Evolutionary conservation across 2,329 filamentous ascomycete genomes (phyloP).

Genomic region (Aspergillus bombycis): DNA sequence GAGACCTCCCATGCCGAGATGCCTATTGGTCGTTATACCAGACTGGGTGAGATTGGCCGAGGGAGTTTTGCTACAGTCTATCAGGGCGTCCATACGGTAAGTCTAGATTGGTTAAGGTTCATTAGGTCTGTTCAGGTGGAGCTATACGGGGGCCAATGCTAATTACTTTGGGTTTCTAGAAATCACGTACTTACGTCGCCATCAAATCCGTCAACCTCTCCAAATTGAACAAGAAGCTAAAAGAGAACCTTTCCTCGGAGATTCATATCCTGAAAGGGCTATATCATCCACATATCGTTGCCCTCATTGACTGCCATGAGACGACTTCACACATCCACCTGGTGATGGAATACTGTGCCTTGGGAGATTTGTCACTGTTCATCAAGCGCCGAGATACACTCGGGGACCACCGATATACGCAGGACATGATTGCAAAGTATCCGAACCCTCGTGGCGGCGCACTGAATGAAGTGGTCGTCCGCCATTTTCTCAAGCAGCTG

Average conservation of each 20-base stretch:
- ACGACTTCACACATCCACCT: conserved; percentile 87
- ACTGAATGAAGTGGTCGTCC: conserved; percentile 93
- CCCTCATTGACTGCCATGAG: conserved; percentile 92
- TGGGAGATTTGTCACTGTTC: conserved; percentile 91
- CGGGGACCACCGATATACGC: conserved; percentile 75
- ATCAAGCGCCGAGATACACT: conserved; percentile 92
- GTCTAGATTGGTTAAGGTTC: conserved; percentile 29
- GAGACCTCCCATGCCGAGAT: conserved; percentile 38
- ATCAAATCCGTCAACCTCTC: conserved; percentile 94
- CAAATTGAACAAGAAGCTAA: conserved; percentile 92
- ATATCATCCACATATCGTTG: conserved; percentile 94
- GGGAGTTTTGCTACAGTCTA: conserved; percentile 98
- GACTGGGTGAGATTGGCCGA: conserved; percentile 89
- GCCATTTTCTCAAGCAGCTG: conserved; percentile 95
- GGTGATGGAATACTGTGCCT: conserved; percentile 97
- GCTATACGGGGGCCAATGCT: background rate
- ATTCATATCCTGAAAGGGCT: conserved; percentile 93
- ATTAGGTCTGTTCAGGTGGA: background rate
- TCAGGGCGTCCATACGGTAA: conserved; percentile 80
- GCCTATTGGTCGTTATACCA: conserved; percentile 74
- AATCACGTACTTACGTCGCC: conserved; percentile 79
- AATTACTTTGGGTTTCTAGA: conserved; percentile 53
- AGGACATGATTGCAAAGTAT: conserved; percentile 91
- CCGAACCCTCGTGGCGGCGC: conserved; percentile 80
- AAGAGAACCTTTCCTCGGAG: conserved; percentile 92